Evolutionary conservation across 768 basidiomycete genomes (phyloP), one percentile per base, ranked within the genome.

Genomic region (Kondoa malvinella): DNA sequence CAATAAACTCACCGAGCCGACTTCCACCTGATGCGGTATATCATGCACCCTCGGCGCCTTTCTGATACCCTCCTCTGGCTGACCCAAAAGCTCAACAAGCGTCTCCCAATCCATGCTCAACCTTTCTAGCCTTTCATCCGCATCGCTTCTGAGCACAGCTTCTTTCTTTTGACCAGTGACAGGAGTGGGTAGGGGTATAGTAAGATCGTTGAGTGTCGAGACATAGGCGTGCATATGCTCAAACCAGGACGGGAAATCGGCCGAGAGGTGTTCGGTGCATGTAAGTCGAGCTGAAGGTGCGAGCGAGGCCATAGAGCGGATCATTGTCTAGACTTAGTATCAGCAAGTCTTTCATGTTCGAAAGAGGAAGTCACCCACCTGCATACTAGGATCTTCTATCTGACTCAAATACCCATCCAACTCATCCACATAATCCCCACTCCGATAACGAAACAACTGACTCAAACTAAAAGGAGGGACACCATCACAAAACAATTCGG

Each of bases 401-500:
- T 81, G 79, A 29, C 81, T 79, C 14, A 99, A 78, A 58, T 87
- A 83, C 0, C 80, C 76, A 57, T 92, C 88, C 21, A 92, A 82
- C 65, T 80, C 85, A 1, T 71, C 58, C 56, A 68, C 69, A 68
- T 87, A 82, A 73, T 91, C 87, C 4, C 90, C 89, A 71, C 88
- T 86, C 40, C 91, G 79, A 74, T 92, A 99, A 76, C 92, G 91
- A 82, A 89, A 96, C 67, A 99, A 79, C 75, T 96, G 92, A 76
- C 89, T 91, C 62, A 99, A 81, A 0, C 88, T 90, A 79, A 97
- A 97, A 65, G 95, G 81, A 1, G 88, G 88, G 0, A 88, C 86
- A 1, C 95, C 95, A 75, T 99, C 95, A 68, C 92, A 80, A 79
- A 95, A 97, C 70, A 99, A 81, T 77, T 99, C 95, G 0, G 92